phyloP scores from a whole-genome alignment of 352 stramenopile species.

The Phytophthora megakarya region DNA sequence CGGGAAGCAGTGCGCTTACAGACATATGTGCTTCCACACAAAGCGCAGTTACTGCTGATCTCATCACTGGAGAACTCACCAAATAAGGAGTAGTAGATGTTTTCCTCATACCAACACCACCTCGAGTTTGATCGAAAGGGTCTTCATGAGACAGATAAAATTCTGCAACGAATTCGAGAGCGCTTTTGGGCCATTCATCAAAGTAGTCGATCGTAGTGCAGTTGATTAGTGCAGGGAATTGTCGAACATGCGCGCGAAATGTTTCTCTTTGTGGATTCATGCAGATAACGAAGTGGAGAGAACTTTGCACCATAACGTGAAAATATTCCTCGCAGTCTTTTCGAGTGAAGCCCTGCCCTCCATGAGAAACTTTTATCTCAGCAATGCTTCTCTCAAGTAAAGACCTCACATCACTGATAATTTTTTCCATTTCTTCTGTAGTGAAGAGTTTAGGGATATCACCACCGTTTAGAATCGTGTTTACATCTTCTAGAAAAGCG shows the following conservation, averaged over 20 bases:
- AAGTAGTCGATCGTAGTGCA: conserved; percentile 95
- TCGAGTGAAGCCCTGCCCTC: conserved; percentile 40
- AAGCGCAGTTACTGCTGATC: conserved; percentile 39
- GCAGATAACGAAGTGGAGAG: conserved; percentile 93
- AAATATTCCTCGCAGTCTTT: conserved; percentile 88
- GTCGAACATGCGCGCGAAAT: conserved; percentile 87
- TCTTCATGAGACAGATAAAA: conserved; percentile 47
- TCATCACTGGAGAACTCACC: conserved; percentile 18
- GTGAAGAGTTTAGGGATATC: conserved; percentile 89
- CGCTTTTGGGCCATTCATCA: conserved; percentile 89
- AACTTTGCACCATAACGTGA: conserved; percentile 67
- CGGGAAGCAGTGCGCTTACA: conserved; percentile 15
- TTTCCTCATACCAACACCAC: neutral
- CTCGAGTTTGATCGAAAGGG: neutral
- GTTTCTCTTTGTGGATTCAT: conserved; percentile 81
- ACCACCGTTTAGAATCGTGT: conserved; percentile 86
- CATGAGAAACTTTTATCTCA: conserved; percentile 5
- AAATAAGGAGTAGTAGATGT: conserved; percentile 11
- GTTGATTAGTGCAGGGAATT: conserved; percentile 94
- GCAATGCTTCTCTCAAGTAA: conserved; percentile 30
- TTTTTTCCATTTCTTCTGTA: conserved; percentile 83
- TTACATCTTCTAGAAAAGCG: conserved; percentile 86
- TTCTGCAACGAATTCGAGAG: conserved; percentile 84
- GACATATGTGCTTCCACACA: conserved; percentile 68
- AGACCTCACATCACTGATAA: conserved; percentile 62